Percentiles rank a stretch among this genome's conserved stretches.
These are phyloP conservation scores for Eucommia ulmoides DNA, from an alignment of 257 asterid species.

Conservation along the genomic window DNA sequence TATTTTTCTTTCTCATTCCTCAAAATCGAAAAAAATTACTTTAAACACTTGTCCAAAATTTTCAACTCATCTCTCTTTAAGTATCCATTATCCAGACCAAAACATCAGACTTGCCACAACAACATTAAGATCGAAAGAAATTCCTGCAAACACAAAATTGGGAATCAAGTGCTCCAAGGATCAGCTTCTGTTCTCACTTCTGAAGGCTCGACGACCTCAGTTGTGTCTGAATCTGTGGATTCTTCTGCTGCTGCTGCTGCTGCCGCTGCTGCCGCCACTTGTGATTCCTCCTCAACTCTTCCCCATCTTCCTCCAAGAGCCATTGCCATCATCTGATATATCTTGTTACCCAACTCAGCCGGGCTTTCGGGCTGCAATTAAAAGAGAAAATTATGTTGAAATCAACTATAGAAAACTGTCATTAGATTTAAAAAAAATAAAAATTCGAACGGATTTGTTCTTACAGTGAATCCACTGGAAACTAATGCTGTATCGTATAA, in stretches of 20 bases:
- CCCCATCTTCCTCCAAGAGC: conserved; percentile 99
- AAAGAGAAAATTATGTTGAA: not conserved
- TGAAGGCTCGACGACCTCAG: conserved; percentile 69
- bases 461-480: conserved; percentile 95
- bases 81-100: too few relatives aligned
- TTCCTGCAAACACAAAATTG: too few relatives aligned
- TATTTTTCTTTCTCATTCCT: too few relatives aligned
- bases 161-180: too few relatives aligned
- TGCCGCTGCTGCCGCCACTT: conserved; percentile 8
- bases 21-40: too few relatives aligned
- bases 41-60: too few relatives aligned
- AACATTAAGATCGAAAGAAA: too few relatives aligned
- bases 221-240: conserved; percentile 22
- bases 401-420: not conserved
- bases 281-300: conserved; percentile 43
- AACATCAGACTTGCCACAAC: too few relatives aligned
- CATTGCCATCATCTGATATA: conserved; percentile 97
- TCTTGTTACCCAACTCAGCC: conserved; percentile 86
- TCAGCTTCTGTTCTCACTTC: conserved; percentile 89
- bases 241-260: conserved; percentile 19
- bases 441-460: conserved; percentile 2
- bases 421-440: not conserved
- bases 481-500: conserved; percentile 81
- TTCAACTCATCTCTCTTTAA: too few relatives aligned
- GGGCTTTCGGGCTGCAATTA: conserved; percentile 90